These are phyloP conservation scores for Cenchrus fungigraminus DNA, from an alignment of 176 grass and related monocot species.

Conservation along the genomic window DNA sequence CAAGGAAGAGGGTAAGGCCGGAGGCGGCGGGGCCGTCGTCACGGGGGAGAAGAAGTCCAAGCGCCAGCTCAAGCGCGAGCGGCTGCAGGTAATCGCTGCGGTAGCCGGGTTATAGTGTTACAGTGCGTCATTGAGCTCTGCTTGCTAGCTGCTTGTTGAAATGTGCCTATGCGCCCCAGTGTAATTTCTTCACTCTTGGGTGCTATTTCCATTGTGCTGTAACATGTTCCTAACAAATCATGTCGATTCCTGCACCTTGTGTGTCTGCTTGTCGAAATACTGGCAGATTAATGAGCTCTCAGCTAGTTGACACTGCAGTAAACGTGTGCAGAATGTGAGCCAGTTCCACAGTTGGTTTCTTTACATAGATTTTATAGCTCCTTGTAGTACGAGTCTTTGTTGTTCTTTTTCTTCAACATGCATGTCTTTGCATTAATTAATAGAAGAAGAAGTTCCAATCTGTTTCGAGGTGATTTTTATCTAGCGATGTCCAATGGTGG, in stretches of 20 bases:
- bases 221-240: neutral
- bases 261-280: neutral
- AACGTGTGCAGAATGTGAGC: neutral
- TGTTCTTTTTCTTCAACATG: neutral
- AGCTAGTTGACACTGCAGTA: neutral
- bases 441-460: neutral
- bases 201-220: neutral
- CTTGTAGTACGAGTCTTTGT: neutral
- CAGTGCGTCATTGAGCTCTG: neutral
- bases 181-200: neutral
- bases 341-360: neutral
- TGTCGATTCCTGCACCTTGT: neutral
- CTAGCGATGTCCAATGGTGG: neutral
- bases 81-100: slow-evolving; percentile 58
- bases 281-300: neutral
- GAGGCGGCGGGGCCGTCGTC: slow-evolving; percentile 26
- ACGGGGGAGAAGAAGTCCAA: slow-evolving; percentile 87
- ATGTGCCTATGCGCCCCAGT: slow-evolving; percentile 24
- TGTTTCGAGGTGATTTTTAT: neutral
- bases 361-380: neutral
- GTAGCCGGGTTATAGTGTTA: too few species aligned
- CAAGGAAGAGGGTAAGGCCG: slow-evolving; percentile 40
- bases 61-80: slow-evolving; percentile 81
- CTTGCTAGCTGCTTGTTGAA: slow-evolving; percentile 35
- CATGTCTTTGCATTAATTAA: neutral